A percentile compares a stretch with the other conserved stretches of the same genome.
phyloP scores from a whole-genome alignment of 1,284 basidiomycete genomes.

The Ustilago cynodontis region DNA sequence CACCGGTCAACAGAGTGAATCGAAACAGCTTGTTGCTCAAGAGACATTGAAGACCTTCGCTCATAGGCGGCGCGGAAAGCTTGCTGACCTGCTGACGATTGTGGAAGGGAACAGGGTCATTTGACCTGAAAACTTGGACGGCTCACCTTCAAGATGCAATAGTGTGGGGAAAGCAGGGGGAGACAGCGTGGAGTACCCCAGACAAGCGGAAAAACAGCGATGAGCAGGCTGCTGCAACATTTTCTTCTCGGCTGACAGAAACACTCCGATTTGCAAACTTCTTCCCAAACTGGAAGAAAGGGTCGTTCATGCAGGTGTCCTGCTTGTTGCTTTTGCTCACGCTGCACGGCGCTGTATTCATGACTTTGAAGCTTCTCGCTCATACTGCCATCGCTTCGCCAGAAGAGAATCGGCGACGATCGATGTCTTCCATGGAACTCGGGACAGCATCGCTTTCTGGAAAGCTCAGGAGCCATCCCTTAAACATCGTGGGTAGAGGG shows the following conservation, averaged over 20 bases:
- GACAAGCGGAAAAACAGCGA: conserved; percentile 7
- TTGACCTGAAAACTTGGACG: not conserved
- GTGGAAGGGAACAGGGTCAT: not conserved
- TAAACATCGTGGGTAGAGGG: not conserved
- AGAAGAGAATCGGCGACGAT: not conserved
- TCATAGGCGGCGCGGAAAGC: not conserved
- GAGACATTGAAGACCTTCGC: not conserved
- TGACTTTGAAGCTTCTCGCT: too few species aligned
- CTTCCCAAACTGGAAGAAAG: conserved; percentile 18
- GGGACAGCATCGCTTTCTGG: not conserved
- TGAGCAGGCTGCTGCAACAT: not conserved
- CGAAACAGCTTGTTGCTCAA: not conserved
- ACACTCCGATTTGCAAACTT: conserved; percentile 9
- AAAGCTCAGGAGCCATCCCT: not conserved
- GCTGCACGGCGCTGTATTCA: not conserved
- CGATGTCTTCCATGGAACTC: not conserved
- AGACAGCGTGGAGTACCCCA: conserved; percentile 13
- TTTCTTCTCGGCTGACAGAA: not conserved
- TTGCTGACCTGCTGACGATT: not conserved
- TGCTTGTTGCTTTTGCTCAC: not conserved
- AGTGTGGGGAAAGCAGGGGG: conserved; percentile 1
- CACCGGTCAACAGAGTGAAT: not conserved
- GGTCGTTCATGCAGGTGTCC: not conserved
- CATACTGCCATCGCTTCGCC: too few species aligned
- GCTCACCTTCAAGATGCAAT: not conserved